Conservation (phyloP, 2,329 filamentous ascomycete genomes). For the Xylariaceae sp. region DNA sequence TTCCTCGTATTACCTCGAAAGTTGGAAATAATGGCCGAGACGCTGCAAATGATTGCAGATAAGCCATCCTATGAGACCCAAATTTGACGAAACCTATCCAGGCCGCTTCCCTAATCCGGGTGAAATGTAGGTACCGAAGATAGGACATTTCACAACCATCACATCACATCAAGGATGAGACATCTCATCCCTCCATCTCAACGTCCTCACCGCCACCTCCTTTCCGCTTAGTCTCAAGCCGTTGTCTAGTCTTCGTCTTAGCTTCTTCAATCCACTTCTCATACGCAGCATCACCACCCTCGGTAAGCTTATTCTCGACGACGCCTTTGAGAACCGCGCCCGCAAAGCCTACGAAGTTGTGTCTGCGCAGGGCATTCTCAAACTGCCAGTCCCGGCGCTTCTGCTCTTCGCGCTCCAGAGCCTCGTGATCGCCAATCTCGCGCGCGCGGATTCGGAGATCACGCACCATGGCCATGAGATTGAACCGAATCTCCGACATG, state of each 20-base stretch:
- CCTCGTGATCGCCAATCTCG: conserved; percentile 83
- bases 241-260: conserved; percentile 60
- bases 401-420: conserved; percentile 78
- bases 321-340: conserved; percentile 90
- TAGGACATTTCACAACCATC: background rate
- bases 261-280: conserved; percentile 76
- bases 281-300: conserved; percentile 70
- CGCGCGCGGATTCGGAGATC: conserved; percentile 79
- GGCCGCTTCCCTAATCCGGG: background rate
- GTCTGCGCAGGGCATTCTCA: conserved; percentile 89
- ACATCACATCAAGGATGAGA: background rate
- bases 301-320: conserved; percentile 72
- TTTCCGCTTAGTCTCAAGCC: conserved; percentile 47
- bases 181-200: conserved; percentile 48
- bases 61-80: background rate
- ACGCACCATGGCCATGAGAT: conserved; percentile 88
- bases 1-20: background rate
- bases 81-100: conserved; percentile 5
- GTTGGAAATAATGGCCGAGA: background rate
- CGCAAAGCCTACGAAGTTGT: conserved; percentile 97
- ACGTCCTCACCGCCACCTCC: conserved; percentile 49
- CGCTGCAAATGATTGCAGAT: background rate
- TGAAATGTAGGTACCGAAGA: background rate
- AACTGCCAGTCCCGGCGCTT: conserved; percentile 90
- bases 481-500: conserved; percentile 89